Percentiles rank a stretch among this genome's conserved stretches.
Conservation (phyloP, 139 green algal genomes). For the Closterium sp. region DNA sequence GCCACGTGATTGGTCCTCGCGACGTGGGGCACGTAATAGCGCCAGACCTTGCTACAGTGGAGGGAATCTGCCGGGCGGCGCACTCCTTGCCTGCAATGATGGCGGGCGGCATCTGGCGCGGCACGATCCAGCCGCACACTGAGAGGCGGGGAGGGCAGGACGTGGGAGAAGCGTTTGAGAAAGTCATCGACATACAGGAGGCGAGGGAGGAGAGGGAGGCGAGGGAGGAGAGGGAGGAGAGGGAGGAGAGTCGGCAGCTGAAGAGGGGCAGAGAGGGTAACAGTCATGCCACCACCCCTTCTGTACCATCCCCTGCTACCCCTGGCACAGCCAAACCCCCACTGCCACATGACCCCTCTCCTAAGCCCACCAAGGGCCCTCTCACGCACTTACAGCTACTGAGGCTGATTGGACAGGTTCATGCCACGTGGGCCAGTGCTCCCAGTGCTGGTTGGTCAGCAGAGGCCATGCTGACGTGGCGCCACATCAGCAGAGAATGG, state of each 20-base stretch:
- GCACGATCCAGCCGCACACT: not conserved
- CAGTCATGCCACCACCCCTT: too few relatives aligned
- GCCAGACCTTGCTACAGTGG: not conserved
- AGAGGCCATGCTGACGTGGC: not conserved
- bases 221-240: not conserved
- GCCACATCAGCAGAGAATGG: not conserved
- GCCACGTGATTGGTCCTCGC: not conserved
- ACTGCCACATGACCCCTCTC: too few relatives aligned
- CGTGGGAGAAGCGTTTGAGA: not conserved
- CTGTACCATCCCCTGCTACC: too few relatives aligned
- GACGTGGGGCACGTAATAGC: not conserved
- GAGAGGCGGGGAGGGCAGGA: not conserved
- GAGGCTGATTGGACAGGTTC: not conserved
- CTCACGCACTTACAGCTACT: too few relatives aligned
- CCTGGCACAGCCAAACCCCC: too few relatives aligned
- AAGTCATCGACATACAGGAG: not conserved
- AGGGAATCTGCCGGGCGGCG: not conserved
- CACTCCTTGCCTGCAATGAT: not conserved
- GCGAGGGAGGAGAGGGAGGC: not conserved
- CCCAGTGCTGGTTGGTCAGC: not conserved
- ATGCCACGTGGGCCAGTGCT: not conserved
- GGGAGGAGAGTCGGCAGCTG: not conserved
- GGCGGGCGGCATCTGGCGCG: not conserved
- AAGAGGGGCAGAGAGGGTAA: too few relatives aligned
- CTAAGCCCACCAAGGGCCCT: too few relatives aligned